These are phyloP conservation scores for Batkoa obscura DNA, from an alignment of 371 early-diverging fungal genomes.

Conservation along the genomic window DNA sequence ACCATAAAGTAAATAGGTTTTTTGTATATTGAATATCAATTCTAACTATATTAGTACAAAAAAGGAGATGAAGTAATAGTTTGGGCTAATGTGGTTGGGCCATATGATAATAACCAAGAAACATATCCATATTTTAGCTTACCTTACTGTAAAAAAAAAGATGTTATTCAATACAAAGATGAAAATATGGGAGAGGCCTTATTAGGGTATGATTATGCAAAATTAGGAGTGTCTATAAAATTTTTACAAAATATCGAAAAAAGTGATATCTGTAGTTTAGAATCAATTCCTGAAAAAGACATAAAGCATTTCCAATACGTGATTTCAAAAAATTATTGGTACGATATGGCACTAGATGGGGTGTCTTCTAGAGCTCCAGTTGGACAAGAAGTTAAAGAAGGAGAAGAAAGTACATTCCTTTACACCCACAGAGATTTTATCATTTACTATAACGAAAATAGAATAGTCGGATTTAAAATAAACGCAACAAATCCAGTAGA, in stretches of 20 bases:
- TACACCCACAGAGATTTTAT: too few relatives aligned
- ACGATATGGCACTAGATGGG: neutral
- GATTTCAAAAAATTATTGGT: neutral
- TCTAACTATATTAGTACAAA: constrained; percentile 17
- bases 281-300: neutral
- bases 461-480: too few relatives aligned
- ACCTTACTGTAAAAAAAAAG: constrained; percentile 48
- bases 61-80: constrained; percentile 30
- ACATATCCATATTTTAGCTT: constrained; percentile 57
- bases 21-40: too few relatives aligned
- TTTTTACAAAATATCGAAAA: constrained; percentile 20
- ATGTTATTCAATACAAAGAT: constrained; percentile 39
- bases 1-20: too few relatives aligned
- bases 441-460: too few relatives aligned
- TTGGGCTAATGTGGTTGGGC: constrained; percentile 67
- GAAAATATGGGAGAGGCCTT: constrained; percentile 68
- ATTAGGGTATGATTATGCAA: constrained; percentile 51
- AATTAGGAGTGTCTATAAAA: constrained; percentile 45
- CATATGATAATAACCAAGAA: constrained; percentile 40
- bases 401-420: too few relatives aligned
- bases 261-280: neutral
- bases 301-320: neutral
- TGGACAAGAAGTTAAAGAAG: constrained; percentile 1
- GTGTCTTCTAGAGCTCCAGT: neutral
- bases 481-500: too few relatives aligned